Base-by-base conservation (phyloP, 352 stramenopile genomes). In the Pythium phragmitis region DNA sequence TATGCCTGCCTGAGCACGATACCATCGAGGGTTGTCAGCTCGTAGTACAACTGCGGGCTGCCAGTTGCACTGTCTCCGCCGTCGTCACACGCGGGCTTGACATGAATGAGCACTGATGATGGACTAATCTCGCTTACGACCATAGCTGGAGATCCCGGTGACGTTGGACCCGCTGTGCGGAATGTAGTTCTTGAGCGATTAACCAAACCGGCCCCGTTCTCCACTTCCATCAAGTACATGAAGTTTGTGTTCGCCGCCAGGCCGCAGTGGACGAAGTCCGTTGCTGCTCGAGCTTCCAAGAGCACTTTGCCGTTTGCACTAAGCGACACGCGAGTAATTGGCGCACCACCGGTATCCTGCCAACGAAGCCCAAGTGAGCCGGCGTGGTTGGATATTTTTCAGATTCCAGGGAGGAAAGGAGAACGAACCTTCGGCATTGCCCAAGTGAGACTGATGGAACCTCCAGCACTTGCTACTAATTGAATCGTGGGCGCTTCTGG, bases 201-300 rank as follows among this genome's bases (percentile, higher is more conserved):
- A 5, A 67, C n/a, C 41, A 74, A 55, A 2, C 79, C 79, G 4
- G 50, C 60, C 0, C 52, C 33, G 51, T 88, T 88, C 52, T 84
- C 73, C 17, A 86, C 68, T 46, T 82, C 75, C 17, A 88, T 57
- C 34, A 62, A 57, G 42, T 83, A 88, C 1, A 70, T 63, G 49
- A 78, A 85, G 7, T 65, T 64, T 1, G 54, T 72, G 21, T 49
- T 68, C 0, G 54, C 6, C 2, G 16, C 7, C 19, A 86, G 52
- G 7, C 57, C 66, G 45, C 79, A 88, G 47, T 86, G 68, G 11
- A 60, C 71, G 23, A 77, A 88, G 0, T 23, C 65, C 0, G 62
- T 65, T 3, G 39, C 72, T 11, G 30, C 57, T 7, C 45, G 55
- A 2, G 70, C 68, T 33, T 77, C 68, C 9, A 76, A 53, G 0